Evolutionary conservation across 202 grass and related monocot genomes (phyloP).

Genomic region (Eragrostis tef): DNA sequence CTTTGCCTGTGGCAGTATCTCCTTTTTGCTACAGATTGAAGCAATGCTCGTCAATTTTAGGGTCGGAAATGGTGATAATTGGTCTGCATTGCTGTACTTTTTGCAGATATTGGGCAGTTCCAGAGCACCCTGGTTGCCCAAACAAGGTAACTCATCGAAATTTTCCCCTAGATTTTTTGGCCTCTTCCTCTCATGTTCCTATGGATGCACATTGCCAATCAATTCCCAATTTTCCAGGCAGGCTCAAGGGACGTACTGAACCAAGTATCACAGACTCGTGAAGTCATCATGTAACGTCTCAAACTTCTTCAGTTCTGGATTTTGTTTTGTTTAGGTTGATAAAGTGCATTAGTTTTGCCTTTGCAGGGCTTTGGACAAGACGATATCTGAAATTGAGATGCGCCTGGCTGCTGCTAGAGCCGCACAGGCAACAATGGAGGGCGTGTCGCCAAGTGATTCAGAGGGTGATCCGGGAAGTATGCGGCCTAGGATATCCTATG

Average conservation of each 20-base stretch:
- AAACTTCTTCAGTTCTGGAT: background rate
- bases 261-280: slow-evolving; percentile 52
- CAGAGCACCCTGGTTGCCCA: slow-evolving; percentile 49
- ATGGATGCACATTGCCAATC: background rate
- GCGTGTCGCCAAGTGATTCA: slow-evolving; percentile 49
- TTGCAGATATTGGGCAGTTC: slow-evolving; percentile 63
- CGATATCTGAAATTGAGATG: slow-evolving; percentile 67
- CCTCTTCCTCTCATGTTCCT: background rate
- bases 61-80: slow-evolving; percentile 15
- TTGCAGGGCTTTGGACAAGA: slow-evolving; percentile 59
- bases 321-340: background rate
- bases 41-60: slow-evolving; percentile 41
- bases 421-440: slow-evolving; percentile 48
- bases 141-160: slow-evolving; percentile 44
- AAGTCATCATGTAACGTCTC: slow-evolving; percentile 57
- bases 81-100: background rate
- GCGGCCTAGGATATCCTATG: slow-evolving; percentile 54
- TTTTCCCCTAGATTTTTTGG: background rate
- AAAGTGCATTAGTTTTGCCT: background rate
- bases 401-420: slow-evolving; percentile 63
- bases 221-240: slow-evolving; percentile 30
- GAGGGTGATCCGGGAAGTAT: slow-evolving; percentile 34
- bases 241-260: slow-evolving; percentile 25
- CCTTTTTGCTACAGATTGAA: background rate
- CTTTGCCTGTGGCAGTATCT: background rate